phyloP scores from a whole-genome alignment of 2,329 filamentous ascomycete genomes.

The Emmonsiellopsis sp. region DNA sequence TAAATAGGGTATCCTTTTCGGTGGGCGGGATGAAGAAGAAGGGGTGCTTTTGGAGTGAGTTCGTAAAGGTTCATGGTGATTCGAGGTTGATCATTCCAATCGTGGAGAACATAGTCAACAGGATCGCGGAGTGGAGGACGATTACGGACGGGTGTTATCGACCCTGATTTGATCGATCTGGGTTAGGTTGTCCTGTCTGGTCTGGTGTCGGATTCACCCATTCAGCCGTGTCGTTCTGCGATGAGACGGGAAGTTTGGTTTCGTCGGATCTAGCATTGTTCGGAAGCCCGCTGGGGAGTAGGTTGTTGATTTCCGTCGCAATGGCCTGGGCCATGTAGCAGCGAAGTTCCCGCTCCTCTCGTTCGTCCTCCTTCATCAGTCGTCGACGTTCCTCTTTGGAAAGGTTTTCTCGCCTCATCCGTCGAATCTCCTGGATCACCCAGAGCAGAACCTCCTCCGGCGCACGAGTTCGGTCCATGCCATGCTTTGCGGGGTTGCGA shows the following conservation, averaged over 20 bases:
- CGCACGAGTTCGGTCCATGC: slow-evolving; percentile 65
- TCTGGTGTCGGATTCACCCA: slow-evolving; percentile 22
- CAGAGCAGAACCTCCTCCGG: slow-evolving; percentile 85
- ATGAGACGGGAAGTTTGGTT: slow-evolving; percentile 31
- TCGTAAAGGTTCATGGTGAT: background rate
- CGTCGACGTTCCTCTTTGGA: slow-evolving; percentile 64
- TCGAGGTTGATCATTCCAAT: background rate
- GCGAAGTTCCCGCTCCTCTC: slow-evolving; percentile 39
- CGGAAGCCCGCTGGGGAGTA: slow-evolving; percentile 22
- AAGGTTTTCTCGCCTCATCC: slow-evolving; percentile 72
- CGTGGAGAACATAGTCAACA: background rate
- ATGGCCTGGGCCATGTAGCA: slow-evolving; percentile 36
- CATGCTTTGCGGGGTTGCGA: slow-evolving; percentile 43
- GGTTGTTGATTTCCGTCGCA: slow-evolving; percentile 35
- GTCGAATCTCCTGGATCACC: slow-evolving; percentile 85
- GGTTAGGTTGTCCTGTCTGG: slow-evolving; percentile 18
- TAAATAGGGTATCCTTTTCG: background rate
- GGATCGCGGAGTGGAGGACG: background rate
- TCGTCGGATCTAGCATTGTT: slow-evolving; percentile 21
- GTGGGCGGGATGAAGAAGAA: background rate
- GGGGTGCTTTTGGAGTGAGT: background rate
- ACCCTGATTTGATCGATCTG: slow-evolving; percentile 24
- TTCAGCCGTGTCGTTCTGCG: slow-evolving; percentile 24
- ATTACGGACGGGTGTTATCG: slow-evolving; percentile 15
- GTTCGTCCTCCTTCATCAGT: slow-evolving; percentile 38